Evolutionary conservation across 1,284 basidiomycete species (phyloP).

Genomic region (Cryptococcus hybrid): DNA sequence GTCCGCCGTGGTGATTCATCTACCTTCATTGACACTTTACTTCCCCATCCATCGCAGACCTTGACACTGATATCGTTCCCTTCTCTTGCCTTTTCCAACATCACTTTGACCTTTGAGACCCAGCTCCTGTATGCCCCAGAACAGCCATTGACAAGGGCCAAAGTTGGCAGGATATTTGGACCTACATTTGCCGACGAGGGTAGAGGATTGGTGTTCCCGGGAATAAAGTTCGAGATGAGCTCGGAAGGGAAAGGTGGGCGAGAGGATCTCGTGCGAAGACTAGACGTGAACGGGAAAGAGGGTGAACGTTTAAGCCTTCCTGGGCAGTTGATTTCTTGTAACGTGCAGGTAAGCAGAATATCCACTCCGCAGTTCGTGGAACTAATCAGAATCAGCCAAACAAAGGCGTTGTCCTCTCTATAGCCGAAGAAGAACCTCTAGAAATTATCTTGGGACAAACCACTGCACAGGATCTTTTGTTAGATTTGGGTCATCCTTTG

Average conservation of each 20-base stretch:
- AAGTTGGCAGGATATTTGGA: conserved; percentile 71
- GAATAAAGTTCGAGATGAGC: conserved; percentile 71
- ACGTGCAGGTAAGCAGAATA: conserved; percentile 21
- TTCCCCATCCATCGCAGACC: conserved; percentile 61
- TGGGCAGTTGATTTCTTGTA: conserved; percentile 12
- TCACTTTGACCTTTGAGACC: conserved; percentile 68
- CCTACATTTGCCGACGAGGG: conserved; percentile 66
- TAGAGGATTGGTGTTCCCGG: conserved; percentile 58
- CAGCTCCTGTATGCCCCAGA: conserved; percentile 58
- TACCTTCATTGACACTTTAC: conserved; percentile 38
- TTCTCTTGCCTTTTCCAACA: conserved; percentile 38
- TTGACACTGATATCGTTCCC: conserved; percentile 70
- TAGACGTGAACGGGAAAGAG: conserved; percentile 40
- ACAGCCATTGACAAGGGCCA: conserved; percentile 61
- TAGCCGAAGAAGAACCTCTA: conserved; percentile 51
- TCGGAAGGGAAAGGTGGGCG: conserved; percentile 48
- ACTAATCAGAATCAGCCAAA: conserved; percentile 57
- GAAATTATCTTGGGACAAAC: conserved; percentile 71
- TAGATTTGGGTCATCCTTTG: conserved; percentile 75
- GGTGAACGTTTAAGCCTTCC: conserved; percentile 31
- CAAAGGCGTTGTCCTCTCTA: conserved; percentile 64
- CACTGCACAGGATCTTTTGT: conserved; percentile 72
- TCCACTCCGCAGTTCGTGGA: neutral
- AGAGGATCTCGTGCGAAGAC: conserved; percentile 29
- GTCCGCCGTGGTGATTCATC: conserved; percentile 71